Percentiles rank a stretch among this genome's conserved stretches.
These are phyloP conservation scores for Penicillium sp. DNA, from an alignment of 2,329 filamentous ascomycete genomes.

Conservation along the genomic window DNA sequence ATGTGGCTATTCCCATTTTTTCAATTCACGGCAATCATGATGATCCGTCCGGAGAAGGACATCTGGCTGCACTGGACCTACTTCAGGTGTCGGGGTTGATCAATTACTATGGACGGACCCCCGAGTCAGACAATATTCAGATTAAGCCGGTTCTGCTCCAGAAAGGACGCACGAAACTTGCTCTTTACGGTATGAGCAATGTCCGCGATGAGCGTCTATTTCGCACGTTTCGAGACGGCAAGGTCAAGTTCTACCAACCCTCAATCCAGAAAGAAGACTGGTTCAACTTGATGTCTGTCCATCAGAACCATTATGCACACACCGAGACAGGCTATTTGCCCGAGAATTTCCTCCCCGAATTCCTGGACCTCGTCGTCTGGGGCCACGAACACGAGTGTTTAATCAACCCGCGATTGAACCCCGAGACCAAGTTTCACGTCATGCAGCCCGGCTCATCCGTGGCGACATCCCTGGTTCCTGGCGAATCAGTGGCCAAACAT, in stretches of 20 bases:
- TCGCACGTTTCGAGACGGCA: conserved; percentile 81
- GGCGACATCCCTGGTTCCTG: conserved; percentile 80
- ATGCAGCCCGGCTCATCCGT: conserved; percentile 97
- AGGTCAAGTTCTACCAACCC: conserved; percentile 87
- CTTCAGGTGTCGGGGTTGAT: conserved; percentile 82
- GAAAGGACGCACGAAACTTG: conserved; percentile 85
- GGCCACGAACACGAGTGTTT: conserved; percentile 95
- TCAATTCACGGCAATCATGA: conserved; percentile 98
- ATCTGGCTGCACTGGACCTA: conserved; percentile 81
- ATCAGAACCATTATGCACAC: conserved; percentile 91
- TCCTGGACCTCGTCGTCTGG: conserved; percentile 87
- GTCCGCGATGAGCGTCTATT: conserved; percentile 91
- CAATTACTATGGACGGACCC: conserved; percentile 90
- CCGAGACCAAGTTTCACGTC: conserved; percentile 83
- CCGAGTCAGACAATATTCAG: conserved; percentile 85
- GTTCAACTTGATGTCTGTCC: conserved; percentile 91
- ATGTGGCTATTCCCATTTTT: conserved; percentile 92
- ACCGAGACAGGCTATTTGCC: conserved; percentile 89
- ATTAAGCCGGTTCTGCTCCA: conserved; percentile 86
- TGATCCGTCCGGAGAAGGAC: conserved; percentile 91
- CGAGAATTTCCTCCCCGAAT: conserved; percentile 83
- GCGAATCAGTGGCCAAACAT: conserved; percentile 84
- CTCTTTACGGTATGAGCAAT: conserved; percentile 88
- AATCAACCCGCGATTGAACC: conserved; percentile 73
- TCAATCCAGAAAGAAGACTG: conserved; percentile 72